Base-by-base conservation (phyloP, 495 filamentous ascomycete species). In the Articulospora tetracladia region DNA sequence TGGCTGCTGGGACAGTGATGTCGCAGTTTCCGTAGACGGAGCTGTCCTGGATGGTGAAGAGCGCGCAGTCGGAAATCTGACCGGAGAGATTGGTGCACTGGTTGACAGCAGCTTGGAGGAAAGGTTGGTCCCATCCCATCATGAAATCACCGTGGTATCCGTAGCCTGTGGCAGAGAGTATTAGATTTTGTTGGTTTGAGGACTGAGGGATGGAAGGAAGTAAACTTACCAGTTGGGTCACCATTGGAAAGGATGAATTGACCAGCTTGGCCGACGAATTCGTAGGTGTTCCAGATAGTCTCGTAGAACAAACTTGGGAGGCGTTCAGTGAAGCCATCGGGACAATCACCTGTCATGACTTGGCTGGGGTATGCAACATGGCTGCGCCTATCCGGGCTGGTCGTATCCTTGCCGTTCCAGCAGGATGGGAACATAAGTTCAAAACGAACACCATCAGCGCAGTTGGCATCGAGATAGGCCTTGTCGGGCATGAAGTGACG, bases 401-500 rank as follows among this genome's bases (percentile, higher is more conserved):
- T 26, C 1, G 77, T 75, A 58, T 84, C 81, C 61, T 84, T 74
- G 15, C 87, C 87, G 66, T 89, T 84, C 86, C 87, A 90, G 76
- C 87, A 91, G 3, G 79, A 83, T 0, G 87, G 87, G 68, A 91
- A 91, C 79, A 86, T 83, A 26, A 91, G 68, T 65, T 91, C 87
- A 41, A 88, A 72, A 30, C 87, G 86, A 53, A 91, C 64, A 51
- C 92, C 92, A 63, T 94, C 82, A 0, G 68, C 67, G 68, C 92
- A 96, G 66, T 93, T 82, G 39, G 74, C 78, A 66, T 96, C 91
- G 27, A 95, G 77, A 63, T 78, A 94, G 0, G 72, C 72, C 79
- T 96, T 94, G 57, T 88, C 82, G 0, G 93, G 93, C 65, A 98
- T 48, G 66, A 81, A 85, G 69, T 94, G 91, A 47, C 93, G 89